A percentile compares a stretch with the other conserved stretches of the same genome.
phyloP scores from a whole-genome alignment of 306 rosid species.

The Vigna hirtella region DNA sequence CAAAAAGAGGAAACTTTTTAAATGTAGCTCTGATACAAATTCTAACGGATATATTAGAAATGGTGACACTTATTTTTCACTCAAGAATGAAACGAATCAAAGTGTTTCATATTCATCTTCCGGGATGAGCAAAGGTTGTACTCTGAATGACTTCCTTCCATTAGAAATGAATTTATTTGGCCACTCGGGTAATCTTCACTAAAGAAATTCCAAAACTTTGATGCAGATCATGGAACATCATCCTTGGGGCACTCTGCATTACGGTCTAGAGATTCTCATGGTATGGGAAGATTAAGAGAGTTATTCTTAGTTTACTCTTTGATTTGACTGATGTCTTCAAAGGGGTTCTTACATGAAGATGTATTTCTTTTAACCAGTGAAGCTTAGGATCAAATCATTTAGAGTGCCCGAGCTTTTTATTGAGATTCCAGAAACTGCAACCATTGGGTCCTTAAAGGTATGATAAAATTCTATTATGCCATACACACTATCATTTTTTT shows the following conservation, averaged over 20 bases:
- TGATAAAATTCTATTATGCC: constrained; percentile 27
- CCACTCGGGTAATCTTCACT: constrained; percentile 36
- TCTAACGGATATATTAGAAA: constrained; percentile 54
- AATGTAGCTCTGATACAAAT: constrained; percentile 57
- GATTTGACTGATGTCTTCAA: constrained; percentile 57
- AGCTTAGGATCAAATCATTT: constrained; percentile 91
- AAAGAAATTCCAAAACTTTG: constrained; percentile 5
- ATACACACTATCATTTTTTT: constrained; percentile 6
- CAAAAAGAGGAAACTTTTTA: constrained; percentile 80
- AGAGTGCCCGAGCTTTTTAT: constrained; percentile 93
- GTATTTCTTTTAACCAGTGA: constrained; percentile 71
- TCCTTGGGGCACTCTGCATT: constrained; percentile 51
- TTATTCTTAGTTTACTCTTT: constrained; percentile 48
- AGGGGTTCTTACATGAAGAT: constrained; percentile 54
- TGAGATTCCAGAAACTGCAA: constrained; percentile 89
- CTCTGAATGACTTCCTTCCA: constrained; percentile 37
- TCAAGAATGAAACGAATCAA: constrained; percentile 52
- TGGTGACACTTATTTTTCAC: constrained; percentile 53
- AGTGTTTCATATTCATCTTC: constrained; percentile 58
- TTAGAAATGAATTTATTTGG: constrained; percentile 27
- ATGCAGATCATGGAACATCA: constrained; percentile 64
- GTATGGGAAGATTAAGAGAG: constrained; percentile 62
- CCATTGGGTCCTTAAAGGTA: constrained; percentile 92
- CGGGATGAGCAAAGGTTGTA: constrained; percentile 58
- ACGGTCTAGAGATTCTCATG: constrained; percentile 77